Conservation (phyloP, 176 grass and related monocot genomes). For the Musa itinerans region DNA sequence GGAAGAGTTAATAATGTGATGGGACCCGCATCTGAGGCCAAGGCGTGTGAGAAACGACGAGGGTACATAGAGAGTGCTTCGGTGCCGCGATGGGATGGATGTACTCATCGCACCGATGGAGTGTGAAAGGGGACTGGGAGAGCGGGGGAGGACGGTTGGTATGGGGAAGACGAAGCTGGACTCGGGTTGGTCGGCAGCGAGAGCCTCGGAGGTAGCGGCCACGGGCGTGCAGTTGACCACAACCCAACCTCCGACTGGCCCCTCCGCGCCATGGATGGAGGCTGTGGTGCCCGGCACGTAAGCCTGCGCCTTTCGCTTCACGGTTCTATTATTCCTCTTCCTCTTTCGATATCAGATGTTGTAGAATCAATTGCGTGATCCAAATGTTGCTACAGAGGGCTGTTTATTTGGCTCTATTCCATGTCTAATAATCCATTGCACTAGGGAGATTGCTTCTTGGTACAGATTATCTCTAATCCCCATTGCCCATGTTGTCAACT, state of each 20-base stretch:
- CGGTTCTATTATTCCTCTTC: neutral
- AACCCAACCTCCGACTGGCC: constrained; percentile 40
- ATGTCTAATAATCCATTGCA: no score
- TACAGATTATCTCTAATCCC: no score
- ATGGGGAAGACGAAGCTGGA: constrained; percentile 62
- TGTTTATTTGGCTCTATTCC: no score
- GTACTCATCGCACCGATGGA: no score
- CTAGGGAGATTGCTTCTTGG: no score
- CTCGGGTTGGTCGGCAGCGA: constrained; percentile 86
- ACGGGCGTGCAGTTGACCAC: constrained; percentile 88
- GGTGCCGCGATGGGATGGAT: no score
- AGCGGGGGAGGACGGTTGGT: constrained; percentile 16
- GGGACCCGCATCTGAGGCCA: no score
- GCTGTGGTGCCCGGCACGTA: constrained; percentile 86
- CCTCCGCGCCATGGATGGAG: constrained; percentile 63
- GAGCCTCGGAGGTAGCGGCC: constrained; percentile 60
- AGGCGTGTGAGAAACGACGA: no score
- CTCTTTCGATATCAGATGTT: neutral
- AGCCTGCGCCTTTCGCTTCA: constrained; percentile 7
- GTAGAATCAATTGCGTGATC: neutral
- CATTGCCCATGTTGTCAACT: no score
- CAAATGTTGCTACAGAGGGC: neutral
- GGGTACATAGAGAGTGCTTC: no score
- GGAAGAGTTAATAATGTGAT: no score
- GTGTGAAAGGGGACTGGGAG: neutral